A percentile compares a stretch with the other conserved stretches of the same genome.
These are phyloP conservation scores for Eustoma russellianum DNA, from an alignment of 257 asterid genomes.

Conservation along the genomic window DNA sequence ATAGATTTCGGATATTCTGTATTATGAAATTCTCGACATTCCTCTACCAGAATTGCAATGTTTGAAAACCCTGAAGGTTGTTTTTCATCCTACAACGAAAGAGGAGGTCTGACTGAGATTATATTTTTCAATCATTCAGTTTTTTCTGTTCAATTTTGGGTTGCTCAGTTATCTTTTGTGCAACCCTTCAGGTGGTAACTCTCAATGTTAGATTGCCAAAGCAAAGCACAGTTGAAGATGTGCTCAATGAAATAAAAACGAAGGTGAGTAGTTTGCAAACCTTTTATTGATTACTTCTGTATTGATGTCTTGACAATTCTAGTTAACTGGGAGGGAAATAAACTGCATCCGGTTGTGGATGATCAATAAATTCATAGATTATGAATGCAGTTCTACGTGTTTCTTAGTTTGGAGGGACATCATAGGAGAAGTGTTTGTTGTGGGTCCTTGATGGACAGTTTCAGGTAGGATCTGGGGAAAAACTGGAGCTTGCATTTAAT, in stretches of 20 bases:
- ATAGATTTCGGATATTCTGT: constrained; percentile 83
- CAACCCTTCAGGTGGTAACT: constrained; percentile 55
- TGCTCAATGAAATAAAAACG: constrained; percentile 85
- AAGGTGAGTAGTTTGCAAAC: no score
- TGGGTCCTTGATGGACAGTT: no score
- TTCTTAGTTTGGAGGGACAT: no score
- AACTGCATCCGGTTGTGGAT: no score
- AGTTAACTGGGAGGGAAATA: no score
- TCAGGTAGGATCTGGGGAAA: no score
- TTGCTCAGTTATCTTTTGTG: constrained; percentile 5
- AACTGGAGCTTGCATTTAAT: no score
- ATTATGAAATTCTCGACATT: constrained; percentile 94
- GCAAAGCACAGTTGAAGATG: constrained; percentile 95
- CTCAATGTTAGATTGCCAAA: constrained; percentile 86
- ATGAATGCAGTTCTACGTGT: no score
- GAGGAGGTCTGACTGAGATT: constrained; percentile 61
- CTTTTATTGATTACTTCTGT: no score
- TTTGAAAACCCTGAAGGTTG: constrained; percentile 87
- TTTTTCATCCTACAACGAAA: constrained; percentile 86
- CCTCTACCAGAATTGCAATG: constrained; percentile 98
- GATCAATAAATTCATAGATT: no score
- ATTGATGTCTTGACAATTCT: no score
- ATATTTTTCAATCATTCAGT: neutral
- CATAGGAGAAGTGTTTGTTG: no score
- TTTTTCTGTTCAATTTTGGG: neutral